Evolutionary conservation across 768 basidiomycete species (phyloP), one percentile per base, ranked within the genome.

Genomic region (Tubosaeta sp.): DNA sequence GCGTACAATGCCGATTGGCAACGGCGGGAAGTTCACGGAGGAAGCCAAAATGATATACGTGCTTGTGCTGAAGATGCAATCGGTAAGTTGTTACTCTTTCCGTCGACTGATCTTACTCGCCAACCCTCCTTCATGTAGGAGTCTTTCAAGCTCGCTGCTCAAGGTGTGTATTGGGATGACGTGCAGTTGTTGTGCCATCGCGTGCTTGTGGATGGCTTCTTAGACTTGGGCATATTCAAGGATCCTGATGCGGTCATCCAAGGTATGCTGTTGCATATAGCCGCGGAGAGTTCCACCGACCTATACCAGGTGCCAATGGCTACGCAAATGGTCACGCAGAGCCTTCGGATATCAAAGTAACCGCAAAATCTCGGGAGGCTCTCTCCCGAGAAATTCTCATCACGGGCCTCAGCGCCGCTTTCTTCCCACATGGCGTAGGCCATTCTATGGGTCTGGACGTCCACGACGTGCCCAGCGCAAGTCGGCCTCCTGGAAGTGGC

Each of bases 381-480:
- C 59, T 65, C 30, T 14, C 6, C 32, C 29, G 83, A 46, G 81
- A 80, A 21, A 83, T 97, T 49, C 73, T 96, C 7, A 78, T 78
- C 16, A 84, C 84, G 5, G 94, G 93, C 0, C 70, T 90, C 38
- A 84, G 84, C 55, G 71, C 84, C 1, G 90, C 91, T 0, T 97
- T 97, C 76, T 97, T 90, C 79, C 94, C 94, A 10, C 94, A 97
- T 62, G 95, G 94, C 3, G 73, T 88, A 34, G 92, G 93, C 1
- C 94, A 97, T 65, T 88, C 88, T 6, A 73, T 97, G 36, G 95
- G 95, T 11, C 74, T 96, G 69, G 95, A 98, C 64, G 94, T 97
- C 2, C 95, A 96, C 63, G 94, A 96, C 60, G 90, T 88, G 1
- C 88, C 91, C 0, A 81, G 77, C 41, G 86, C 86, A n/a, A 87